Evolutionary conservation across 805 yeast genomes (phyloP).

Genomic region (Nakazawaea wyomingensis): DNA sequence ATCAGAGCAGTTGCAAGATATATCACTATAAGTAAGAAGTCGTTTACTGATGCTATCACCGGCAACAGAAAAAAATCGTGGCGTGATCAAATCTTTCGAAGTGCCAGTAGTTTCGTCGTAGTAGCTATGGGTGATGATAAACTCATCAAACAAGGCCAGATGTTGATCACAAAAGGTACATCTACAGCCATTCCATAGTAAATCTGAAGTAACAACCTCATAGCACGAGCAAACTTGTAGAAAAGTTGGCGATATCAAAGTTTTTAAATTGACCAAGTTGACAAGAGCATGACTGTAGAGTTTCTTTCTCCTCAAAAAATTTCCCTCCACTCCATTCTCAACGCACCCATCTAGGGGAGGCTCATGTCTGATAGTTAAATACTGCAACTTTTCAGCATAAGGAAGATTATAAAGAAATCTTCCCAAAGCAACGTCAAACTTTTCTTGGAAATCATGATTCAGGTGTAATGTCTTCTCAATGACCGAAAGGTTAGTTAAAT

Average conservation of each 20-base stretch:
- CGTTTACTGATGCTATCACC: conserved; percentile 39
- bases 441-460: conserved; percentile 44
- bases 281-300: conserved; percentile 48
- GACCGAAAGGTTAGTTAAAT: conserved; percentile 32
- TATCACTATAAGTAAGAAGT: conserved; percentile 16
- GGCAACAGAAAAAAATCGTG: conserved; percentile 49
- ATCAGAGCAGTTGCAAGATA: conserved; percentile 23
- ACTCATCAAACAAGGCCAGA: conserved; percentile 52
- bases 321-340: conserved; percentile 69
- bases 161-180: conserved; percentile 49
- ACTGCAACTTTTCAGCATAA: conserved; percentile 26
- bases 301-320: conserved; percentile 53
- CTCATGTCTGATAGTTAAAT: conserved; percentile 49
- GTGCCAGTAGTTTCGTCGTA: conserved; percentile 39
- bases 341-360: conserved; percentile 55
- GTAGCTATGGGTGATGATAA: conserved; percentile 58
- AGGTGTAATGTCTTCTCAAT: conserved; percentile 27
- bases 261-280: conserved; percentile 32
- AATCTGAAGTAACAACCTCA: conserved; percentile 63
- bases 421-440: conserved; percentile 48
- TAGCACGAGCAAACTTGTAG: conserved; percentile 59
- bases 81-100: conserved; percentile 57
- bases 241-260: conserved; percentile 53
- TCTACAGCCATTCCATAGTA: conserved; percentile 75
- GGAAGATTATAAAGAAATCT: conserved; percentile 35